Evolutionary conservation across 176 grass and related monocot species (phyloP).

Genomic region (Musa beccarii): DNA sequence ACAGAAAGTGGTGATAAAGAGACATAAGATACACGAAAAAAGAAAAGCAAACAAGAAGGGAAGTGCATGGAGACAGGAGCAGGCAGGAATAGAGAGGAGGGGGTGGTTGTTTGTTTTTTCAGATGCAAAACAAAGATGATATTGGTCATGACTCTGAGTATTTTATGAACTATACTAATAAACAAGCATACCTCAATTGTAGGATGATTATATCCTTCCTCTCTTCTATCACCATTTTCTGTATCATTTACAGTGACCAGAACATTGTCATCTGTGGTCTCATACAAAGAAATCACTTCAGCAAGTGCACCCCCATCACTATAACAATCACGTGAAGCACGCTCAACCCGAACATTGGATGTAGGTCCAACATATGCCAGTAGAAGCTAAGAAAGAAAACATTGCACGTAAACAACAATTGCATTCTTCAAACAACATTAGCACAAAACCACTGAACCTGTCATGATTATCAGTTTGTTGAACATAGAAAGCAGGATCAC

Average conservation of each 20-base stretch:
- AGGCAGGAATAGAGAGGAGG: too few species aligned
- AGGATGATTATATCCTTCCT: constrained; percentile 32
- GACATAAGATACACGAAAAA: background rate
- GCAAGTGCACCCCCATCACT: constrained; percentile 59
- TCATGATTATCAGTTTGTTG: too few species aligned
- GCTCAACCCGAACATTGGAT: constrained; percentile 66
- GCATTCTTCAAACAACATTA: background rate
- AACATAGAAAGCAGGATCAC: background rate
- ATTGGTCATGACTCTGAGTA: background rate
- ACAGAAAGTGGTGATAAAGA: too few species aligned
- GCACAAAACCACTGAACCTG: background rate
- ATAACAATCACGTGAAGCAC: constrained; percentile 37
- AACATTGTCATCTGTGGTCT: constrained; percentile 31
- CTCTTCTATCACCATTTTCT: constrained; percentile 26
- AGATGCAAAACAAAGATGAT: background rate
- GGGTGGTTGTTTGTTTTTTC: background rate
- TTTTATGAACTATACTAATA: constrained; percentile 12
- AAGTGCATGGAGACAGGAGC: too few species aligned
- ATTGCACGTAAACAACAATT: background rate
- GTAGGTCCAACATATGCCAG: constrained; percentile 54
- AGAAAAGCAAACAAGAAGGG: background rate
- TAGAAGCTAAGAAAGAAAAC: constrained; percentile 40
- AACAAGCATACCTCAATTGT: constrained; percentile 54
- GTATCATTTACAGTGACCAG: constrained; percentile 22
- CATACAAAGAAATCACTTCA: constrained; percentile 67